Evolutionary conservation across 495 filamentous ascomycete genomes (phyloP).

Genomic region (Poronia punctata): DNA sequence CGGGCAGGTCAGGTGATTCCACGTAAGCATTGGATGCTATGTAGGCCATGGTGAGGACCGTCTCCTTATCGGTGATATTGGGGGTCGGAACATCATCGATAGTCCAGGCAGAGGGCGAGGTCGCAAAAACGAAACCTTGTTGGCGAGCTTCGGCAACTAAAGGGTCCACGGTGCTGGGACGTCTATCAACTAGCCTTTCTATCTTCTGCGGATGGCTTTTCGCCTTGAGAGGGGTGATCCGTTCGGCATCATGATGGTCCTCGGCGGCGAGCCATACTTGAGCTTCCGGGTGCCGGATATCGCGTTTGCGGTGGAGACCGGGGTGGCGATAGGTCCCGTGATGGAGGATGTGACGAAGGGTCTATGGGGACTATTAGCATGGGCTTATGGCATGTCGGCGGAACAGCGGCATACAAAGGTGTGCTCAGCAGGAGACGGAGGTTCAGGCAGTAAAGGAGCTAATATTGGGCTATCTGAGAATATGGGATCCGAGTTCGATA

Average conservation of each 20-base stretch:
- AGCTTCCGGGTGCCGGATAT: slow-evolving; percentile 56
- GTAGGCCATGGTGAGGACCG: slow-evolving; percentile 72
- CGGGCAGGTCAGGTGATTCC: slow-evolving; percentile 55
- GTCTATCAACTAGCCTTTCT: slow-evolving; percentile 74
- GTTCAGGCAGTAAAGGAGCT: slow-evolving; percentile 32
- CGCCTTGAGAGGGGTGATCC: slow-evolving; percentile 40
- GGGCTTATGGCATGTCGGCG: background rate
- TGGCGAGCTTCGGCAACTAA: slow-evolving; percentile 62
- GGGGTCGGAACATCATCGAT: slow-evolving; percentile 72
- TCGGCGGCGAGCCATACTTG: slow-evolving; percentile 58
- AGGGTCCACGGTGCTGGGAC: slow-evolving; percentile 63
- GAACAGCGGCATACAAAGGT: slow-evolving; percentile 38
- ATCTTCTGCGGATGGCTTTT: slow-evolving; percentile 59
- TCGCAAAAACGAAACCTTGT: slow-evolving; percentile 50
- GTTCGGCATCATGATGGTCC: slow-evolving; percentile 47
- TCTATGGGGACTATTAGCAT: slow-evolving; percentile 37
- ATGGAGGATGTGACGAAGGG: slow-evolving; percentile 82
- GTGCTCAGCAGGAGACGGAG: slow-evolving; percentile 36
- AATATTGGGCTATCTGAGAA: slow-evolving; percentile 27
- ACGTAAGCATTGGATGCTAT: slow-evolving; percentile 90
- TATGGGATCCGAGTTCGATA: slow-evolving; percentile 21
- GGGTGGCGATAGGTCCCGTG: slow-evolving; percentile 73
- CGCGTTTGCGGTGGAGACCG: slow-evolving; percentile 63
- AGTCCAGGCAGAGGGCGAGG: slow-evolving; percentile 70
- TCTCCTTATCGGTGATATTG: slow-evolving; percentile 79